Conservation (phyloP, 345 rosid genomes). For the Geranium rotundifolium region DNA sequence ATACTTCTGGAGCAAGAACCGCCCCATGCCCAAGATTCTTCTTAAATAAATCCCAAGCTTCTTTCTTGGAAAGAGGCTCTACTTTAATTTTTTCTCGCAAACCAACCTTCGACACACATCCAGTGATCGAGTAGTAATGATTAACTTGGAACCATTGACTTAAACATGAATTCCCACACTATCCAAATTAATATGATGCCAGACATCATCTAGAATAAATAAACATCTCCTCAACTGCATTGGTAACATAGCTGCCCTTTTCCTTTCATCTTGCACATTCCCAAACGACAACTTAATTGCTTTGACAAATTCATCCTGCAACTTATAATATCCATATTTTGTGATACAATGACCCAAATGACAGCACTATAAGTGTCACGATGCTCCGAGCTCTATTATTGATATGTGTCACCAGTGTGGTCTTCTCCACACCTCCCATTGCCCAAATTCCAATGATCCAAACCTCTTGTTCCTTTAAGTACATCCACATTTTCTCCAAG, state of each 20-base stretch:
- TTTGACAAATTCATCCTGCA: slow-evolving; percentile 11
- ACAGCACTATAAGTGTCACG: not conserved
- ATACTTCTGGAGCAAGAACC: not conserved
- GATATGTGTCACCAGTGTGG: not conserved
- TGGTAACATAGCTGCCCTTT: slow-evolving; percentile 5
- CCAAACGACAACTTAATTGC: not conserved
- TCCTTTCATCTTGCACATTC: not conserved
- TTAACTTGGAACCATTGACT: slow-evolving; percentile 11
- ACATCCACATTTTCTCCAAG: too few species aligned
- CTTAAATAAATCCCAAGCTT: slow-evolving; percentile 9
- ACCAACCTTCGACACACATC: slow-evolving; percentile 8
- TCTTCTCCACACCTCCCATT: too few species aligned
- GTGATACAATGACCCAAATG: slow-evolving; percentile 14
- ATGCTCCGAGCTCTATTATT: slow-evolving; percentile 1
- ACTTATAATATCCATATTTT: not conserved
- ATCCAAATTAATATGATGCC: not conserved
- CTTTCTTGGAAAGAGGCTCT: slow-evolving; percentile 7
- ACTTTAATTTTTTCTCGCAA: slow-evolving; percentile 3
- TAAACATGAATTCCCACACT: slow-evolving; percentile 7
- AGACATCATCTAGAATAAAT: slow-evolving; percentile 20
- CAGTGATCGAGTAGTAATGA: slow-evolving; percentile 15
- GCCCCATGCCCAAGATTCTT: not conserved
- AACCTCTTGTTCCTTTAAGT: too few species aligned
- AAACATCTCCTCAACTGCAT: not conserved
- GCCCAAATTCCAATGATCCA: too few species aligned